phyloP scores from a whole-genome alignment of 2,329 filamentous ascomycete genomes.

The Exophiala calicioides region DNA sequence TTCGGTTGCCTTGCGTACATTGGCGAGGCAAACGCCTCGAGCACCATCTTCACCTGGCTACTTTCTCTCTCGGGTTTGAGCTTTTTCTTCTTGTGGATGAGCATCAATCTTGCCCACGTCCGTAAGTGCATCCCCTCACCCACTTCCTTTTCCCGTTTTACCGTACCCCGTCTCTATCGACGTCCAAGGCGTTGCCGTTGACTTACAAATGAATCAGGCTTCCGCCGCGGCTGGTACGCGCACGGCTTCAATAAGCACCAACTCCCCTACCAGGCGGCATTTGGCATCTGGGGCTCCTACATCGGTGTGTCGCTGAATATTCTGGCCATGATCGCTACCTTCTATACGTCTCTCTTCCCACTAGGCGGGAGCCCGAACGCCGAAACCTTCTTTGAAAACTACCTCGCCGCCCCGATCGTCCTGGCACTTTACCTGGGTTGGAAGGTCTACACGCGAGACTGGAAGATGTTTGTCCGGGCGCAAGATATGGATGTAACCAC shows the following conservation, averaged over 20 bases:
- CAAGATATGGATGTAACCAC: constrained; percentile 26
- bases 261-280: constrained; percentile 75
- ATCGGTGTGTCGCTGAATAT: constrained; percentile 74
- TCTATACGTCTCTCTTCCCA: constrained; percentile 84
- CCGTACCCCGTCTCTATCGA: constrained; percentile 49
- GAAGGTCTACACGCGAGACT: constrained; percentile 36
- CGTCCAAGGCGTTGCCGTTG: neutral
- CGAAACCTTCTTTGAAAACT: constrained; percentile 48
- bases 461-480: constrained; percentile 22
- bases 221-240: constrained; percentile 39
- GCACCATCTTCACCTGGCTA: constrained; percentile 74
- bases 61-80: constrained; percentile 71
- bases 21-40: constrained; percentile 51
- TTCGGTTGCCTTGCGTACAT: constrained; percentile 79
- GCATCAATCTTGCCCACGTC: constrained; percentile 60
- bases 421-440: constrained; percentile 44
- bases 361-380: constrained; percentile 50
- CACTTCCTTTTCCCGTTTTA: constrained; percentile 56
- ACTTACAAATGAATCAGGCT: no score
- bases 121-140: constrained; percentile 45
- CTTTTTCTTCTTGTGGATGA: constrained; percentile 70
- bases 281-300: constrained; percentile 63
- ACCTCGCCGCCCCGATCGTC: constrained; percentile 51
- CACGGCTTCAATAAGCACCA: constrained; percentile 71
- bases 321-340: constrained; percentile 77